Evolutionary conservation across 2,329 filamentous ascomycete genomes (phyloP).

Genomic region (Ciborinia camelliae): DNA sequence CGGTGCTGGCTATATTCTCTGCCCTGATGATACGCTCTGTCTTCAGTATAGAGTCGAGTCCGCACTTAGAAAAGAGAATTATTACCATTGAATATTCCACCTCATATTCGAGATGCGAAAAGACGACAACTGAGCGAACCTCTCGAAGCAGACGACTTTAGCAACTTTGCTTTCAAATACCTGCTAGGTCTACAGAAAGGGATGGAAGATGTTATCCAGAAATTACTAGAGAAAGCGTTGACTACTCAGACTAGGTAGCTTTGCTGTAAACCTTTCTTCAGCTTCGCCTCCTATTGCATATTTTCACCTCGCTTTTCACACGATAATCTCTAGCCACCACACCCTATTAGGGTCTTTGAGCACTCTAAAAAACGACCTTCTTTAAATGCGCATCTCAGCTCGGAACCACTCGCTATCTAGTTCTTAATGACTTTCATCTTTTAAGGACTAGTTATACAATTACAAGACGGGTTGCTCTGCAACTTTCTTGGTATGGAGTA

Average conservation of each 20-base stretch:
- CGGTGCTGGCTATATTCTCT: too few species aligned
- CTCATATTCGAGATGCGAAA: conserved; percentile 84
- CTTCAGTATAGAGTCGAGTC: too few species aligned
- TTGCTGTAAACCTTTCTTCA: conserved; percentile 18
- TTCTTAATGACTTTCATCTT: neutral
- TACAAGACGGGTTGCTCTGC: too few species aligned
- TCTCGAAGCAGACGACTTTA: conserved; percentile 85
- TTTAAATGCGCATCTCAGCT: too few species aligned
- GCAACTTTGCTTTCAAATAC: conserved; percentile 95
- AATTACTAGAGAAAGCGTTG: conserved; percentile 85
- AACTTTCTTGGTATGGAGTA: neutral
- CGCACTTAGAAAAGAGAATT: too few species aligned
- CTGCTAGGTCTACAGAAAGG: conserved; percentile 95
- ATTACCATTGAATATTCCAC: conserved; percentile 48
- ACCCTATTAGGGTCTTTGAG: neutral
- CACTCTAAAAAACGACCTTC: neutral
- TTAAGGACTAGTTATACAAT: neutral
- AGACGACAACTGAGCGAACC: conserved; percentile 88
- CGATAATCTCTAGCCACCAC: neutral
- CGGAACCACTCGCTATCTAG: neutral
- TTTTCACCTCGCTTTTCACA: neutral
- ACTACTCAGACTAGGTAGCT: conserved; percentile 60
- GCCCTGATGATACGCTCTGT: too few species aligned
- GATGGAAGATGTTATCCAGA: conserved; percentile 98
- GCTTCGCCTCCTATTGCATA: neutral